These are phyloP conservation scores for Talaromyces atroroseus DNA, from an alignment of 2,329 filamentous ascomycete genomes.

Conservation along the genomic window DNA sequence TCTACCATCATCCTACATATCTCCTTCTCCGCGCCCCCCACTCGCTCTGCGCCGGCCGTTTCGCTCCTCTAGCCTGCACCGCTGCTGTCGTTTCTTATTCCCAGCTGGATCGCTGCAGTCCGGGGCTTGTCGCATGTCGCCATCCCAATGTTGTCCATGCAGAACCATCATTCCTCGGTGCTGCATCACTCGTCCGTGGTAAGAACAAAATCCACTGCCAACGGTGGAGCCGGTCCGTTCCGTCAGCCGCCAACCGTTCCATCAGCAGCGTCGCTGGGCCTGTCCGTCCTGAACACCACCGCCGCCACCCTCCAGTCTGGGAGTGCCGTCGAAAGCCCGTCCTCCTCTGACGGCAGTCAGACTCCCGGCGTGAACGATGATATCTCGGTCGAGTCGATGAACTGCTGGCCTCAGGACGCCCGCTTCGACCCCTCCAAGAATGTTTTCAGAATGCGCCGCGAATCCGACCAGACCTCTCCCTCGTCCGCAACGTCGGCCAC, in stretches of 20 bases:
- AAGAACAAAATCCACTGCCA: slow-evolving; percentile 14
- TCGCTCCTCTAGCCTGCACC: background rate
- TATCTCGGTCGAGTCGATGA: slow-evolving; percentile 23
- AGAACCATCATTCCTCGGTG: slow-evolving; percentile 26
- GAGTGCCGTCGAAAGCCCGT: slow-evolving; percentile 20
- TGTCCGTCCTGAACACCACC: slow-evolving; percentile 4
- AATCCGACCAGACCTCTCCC: slow-evolving; percentile 17
- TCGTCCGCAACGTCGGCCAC: slow-evolving; percentile 24
- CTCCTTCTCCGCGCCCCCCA: background rate
- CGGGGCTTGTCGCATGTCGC: slow-evolving; percentile 4
- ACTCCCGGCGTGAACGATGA: slow-evolving; percentile 32
- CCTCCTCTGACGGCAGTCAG: slow-evolving; percentile 25
- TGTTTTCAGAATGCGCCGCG: slow-evolving; percentile 14
- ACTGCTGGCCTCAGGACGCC: slow-evolving; percentile 9
- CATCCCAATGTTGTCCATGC: slow-evolving; percentile 37
- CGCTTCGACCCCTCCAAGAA: slow-evolving; percentile 20
- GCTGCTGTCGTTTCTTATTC: background rate
- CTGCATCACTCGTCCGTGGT: slow-evolving; percentile 17
- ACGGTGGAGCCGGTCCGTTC: slow-evolving; percentile 15
- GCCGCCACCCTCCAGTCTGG: slow-evolving; percentile 11
- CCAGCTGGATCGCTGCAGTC: slow-evolving; percentile 8
- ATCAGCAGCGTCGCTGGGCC: background rate
- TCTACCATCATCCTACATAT: background rate
- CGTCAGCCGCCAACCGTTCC: slow-evolving; percentile 18
- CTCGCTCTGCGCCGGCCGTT: background rate